These are phyloP conservation scores for Gelatoporia subvermispora DNA, from an alignment of 768 basidiomycete species.

Conservation along the genomic window DNA sequence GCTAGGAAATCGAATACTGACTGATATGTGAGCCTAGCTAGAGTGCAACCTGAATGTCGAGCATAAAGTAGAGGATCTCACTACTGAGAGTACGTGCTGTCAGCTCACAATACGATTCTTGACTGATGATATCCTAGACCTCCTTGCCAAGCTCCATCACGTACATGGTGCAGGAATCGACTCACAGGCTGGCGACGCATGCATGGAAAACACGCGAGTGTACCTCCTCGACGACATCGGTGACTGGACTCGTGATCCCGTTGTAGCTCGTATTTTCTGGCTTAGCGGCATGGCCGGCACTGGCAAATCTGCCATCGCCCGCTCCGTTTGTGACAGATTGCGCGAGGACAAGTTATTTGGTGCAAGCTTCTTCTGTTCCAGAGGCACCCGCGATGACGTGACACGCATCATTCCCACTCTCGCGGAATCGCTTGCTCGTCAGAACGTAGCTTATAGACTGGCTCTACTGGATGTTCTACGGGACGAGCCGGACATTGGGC, in stretches of 20 bases:
- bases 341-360: constrained; percentile 21
- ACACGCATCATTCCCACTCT: constrained; percentile 20
- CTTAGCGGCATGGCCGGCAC: constrained; percentile 27
- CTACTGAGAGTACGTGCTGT: no score
- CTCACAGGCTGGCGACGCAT: no score
- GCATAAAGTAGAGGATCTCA: no score
- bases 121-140: neutral
- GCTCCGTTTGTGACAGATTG: constrained; percentile 24
- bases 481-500: constrained; percentile 5
- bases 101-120: no score
- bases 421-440: constrained; percentile 3
- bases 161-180: no score
- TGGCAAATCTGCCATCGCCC: constrained; percentile 35
- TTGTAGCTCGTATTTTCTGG: neutral
- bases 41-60: no score
- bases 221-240: neutral
- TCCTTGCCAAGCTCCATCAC: no score
- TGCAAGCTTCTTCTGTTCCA: constrained; percentile 29
- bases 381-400: constrained; percentile 5
- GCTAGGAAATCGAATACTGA: no score
- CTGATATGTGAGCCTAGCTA: no score
- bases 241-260: neutral
- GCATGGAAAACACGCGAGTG: neutral
- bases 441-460: constrained; percentile 18
- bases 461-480: constrained; percentile 11